Conservation (phyloP, 2,329 filamentous ascomycete species). For the Furcasterigmium sp. region DNA sequence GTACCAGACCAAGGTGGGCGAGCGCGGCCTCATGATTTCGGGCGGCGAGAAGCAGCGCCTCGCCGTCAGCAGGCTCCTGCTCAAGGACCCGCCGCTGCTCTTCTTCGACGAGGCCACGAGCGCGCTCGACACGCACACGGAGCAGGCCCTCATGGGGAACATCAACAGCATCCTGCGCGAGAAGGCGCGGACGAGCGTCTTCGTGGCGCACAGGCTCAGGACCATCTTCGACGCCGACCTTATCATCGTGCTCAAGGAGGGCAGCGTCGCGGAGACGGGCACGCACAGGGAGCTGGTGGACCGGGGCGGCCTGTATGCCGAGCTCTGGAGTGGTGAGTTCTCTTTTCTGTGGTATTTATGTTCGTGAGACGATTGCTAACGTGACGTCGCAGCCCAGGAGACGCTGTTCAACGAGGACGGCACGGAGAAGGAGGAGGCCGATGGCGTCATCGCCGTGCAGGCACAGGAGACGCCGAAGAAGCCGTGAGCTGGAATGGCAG, state of each 20-base stretch:
- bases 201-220: conserved; percentile 85
- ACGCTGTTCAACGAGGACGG: conserved; percentile 48
- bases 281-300: conserved; percentile 83
- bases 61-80: conserved; percentile 73
- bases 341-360: not conserved
- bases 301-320: conserved; percentile 72
- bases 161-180: conserved; percentile 91
- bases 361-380: too few relatives aligned
- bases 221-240: conserved; percentile 92
- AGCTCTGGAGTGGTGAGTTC: conserved; percentile 80
- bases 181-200: conserved; percentile 85
- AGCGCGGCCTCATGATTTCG: conserved; percentile 94
- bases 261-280: conserved; percentile 80
- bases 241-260: conserved; percentile 85
- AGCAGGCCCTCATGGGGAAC: conserved; percentile 83
- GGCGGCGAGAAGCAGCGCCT: conserved; percentile 91
- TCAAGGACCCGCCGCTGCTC: conserved; percentile 84
- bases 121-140: conserved; percentile 87
- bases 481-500: not conserved
- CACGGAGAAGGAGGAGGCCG: conserved; percentile 43
- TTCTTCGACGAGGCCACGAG: conserved; percentile 97
- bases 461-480: not conserved
- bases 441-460: conserved; percentile 17
- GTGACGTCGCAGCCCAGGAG: conserved; percentile 49
- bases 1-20: conserved; percentile 86